Percentiles rank a stretch among this genome's conserved stretches.
These are phyloP conservation scores for Globisporangium apiculatum DNA, from an alignment of 352 stramenopile species.

Conservation along the genomic window DNA sequence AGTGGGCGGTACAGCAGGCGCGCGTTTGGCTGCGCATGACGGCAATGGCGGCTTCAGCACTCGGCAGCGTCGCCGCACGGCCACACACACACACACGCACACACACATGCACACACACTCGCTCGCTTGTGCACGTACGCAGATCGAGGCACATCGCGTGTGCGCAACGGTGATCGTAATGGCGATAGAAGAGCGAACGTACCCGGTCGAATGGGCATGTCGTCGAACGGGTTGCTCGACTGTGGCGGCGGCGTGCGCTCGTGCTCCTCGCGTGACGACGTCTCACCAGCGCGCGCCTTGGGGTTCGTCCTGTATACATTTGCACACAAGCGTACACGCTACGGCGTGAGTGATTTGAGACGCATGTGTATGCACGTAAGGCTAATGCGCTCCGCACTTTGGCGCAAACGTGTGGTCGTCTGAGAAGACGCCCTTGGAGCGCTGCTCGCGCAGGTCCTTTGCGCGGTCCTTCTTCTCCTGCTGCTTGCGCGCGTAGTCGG, in stretches of 20 bases:
- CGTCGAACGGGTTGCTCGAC: constrained; percentile 23
- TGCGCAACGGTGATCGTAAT: background rate
- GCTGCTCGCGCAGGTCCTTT: constrained; percentile 66
- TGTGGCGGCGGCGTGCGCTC: constrained; percentile 18
- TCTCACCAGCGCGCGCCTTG: constrained; percentile 23
- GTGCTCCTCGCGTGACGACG: constrained; percentile 40
- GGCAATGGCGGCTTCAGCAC: constrained; percentile 14
- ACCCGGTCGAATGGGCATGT: constrained; percentile 39
- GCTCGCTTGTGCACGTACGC: background rate
- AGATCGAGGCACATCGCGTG: background rate
- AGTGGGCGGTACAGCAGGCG: constrained; percentile 3
- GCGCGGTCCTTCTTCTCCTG: constrained; percentile 71
- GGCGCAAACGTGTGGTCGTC: constrained; percentile 74
- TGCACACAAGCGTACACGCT: too few species aligned
- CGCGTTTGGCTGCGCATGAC: constrained; percentile 4
- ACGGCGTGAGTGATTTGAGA: background rate
- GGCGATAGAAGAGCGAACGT: constrained; percentile 8
- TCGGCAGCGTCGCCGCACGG: constrained; percentile 17
- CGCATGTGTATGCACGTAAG: background rate
- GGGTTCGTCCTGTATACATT: constrained; percentile 31
- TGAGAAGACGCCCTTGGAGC: constrained; percentile 54
- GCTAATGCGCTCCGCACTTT: constrained; percentile 32
- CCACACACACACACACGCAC: background rate
- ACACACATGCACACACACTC: background rate
- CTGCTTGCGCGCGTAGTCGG: constrained; percentile 75